Evolutionary conservation across 2,329 filamentous ascomycete genomes (phyloP), one percentile per base, ranked within the genome.

Genomic region (Ploettnerulaceae sp.): DNA sequence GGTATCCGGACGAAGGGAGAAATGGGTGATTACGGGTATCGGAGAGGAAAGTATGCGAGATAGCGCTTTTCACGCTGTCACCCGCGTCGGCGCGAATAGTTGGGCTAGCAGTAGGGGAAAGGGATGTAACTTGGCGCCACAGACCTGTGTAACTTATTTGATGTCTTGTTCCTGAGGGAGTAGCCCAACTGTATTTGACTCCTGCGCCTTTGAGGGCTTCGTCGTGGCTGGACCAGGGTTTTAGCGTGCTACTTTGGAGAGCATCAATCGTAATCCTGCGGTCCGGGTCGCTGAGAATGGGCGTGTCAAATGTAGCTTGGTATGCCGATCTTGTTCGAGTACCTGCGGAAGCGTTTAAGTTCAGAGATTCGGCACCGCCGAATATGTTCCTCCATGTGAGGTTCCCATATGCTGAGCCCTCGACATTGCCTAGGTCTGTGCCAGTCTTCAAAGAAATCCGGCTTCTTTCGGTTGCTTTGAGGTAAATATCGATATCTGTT

Each of bases 211-310:
- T 87, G 15, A 94, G 70, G 3, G 84, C 81, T 68, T 98, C 91
- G 59, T 97, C 91, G 63, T 98, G 91, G 54, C 87, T 93, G 17
- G 93, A 89, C 86, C 89, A 97, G 9, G 82, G 79, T 68, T 97
- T 96, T 52, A 91, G 79, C 0, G 88, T 94, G 34, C 88, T 83
- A 52, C 87, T 95, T 7, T 85, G 82, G 34, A 95, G 72, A 1
- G 78, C 89, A 56, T 95, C 90, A 50, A 95, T 60, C 56, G 91
- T 84, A 51, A 89, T 72, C 51, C 84, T 78, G 59, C 89, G 71
- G 62, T 95, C 84, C 0, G 93, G 90, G 64, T 95, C 86, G 67
- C 86, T 87, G 46, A 86, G 72, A 36, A 98, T 73, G 0, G 93
- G 93, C 0, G 87, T 83, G 51, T 89, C 84, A 52, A 97, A 84